These are phyloP conservation scores for Penicillium verrucosum DNA, from an alignment of 2,329 filamentous ascomycete genomes.

Conservation along the genomic window DNA sequence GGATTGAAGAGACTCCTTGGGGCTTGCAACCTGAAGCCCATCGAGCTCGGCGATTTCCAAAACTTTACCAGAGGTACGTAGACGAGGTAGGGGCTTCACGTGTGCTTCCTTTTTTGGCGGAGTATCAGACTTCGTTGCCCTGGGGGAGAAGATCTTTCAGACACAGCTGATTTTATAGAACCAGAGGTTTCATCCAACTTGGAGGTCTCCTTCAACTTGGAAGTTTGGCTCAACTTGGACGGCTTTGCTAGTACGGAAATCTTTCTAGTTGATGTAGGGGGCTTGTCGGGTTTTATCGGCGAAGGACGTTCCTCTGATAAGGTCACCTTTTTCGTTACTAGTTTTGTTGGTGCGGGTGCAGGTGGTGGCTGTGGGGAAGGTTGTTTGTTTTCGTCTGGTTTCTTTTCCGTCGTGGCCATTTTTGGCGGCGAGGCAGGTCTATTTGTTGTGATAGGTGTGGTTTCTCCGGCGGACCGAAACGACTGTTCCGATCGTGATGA, in stretches of 20 bases:
- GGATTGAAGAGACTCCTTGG: slow-evolving; percentile 15
- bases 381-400: neutral
- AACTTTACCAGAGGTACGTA: slow-evolving; percentile 10
- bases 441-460: neutral
- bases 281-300: neutral
- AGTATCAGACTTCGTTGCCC: slow-evolving; percentile 1
- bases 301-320: neutral
- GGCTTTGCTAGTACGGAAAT: slow-evolving; percentile 4
- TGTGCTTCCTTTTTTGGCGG: slow-evolving; percentile 2
- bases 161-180: slow-evolving; percentile 4
- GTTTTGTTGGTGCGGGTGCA: neutral
- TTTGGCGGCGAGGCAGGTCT: slow-evolving; percentile 4
- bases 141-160: slow-evolving; percentile 7
- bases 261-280: neutral
- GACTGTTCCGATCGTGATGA: slow-evolving; percentile 22
- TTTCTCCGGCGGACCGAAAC: slow-evolving; percentile 17
- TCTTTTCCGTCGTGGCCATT: neutral
- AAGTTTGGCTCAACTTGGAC: neutral
- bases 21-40: slow-evolving; percentile 31
- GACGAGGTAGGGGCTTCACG: slow-evolving; percentile 3
- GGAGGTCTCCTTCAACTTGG: neutral
- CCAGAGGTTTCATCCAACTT: neutral
- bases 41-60: slow-evolving; percentile 37
- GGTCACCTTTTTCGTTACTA: neutral
- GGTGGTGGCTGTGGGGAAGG: neutral